These are phyloP conservation scores for Beta macrorhiza DNA, from an alignment of 179 eudicot species.

Conservation along the genomic window DNA sequence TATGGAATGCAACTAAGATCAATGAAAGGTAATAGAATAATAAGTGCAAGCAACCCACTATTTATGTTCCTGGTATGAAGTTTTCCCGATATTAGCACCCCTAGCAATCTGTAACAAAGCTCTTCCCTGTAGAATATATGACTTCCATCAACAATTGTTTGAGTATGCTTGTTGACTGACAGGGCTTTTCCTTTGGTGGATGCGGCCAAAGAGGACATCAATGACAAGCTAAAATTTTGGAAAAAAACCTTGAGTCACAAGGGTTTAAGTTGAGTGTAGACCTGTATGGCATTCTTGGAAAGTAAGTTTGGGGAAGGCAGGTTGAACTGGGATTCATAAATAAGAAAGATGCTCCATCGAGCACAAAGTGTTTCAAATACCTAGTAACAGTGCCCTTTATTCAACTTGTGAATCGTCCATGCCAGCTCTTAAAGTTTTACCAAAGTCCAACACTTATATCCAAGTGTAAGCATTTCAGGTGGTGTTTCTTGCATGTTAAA, in stretches of 20 bases:
- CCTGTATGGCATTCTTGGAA: no score
- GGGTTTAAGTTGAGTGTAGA: no score
- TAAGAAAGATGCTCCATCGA: not conserved
- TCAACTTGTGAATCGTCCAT: not conserved
- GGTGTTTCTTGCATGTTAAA: not conserved
- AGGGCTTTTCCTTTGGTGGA: not conserved
- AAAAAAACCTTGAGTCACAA: no score
- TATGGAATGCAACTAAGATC: not conserved
- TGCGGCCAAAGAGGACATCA: not conserved
- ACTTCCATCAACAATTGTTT: not conserved
- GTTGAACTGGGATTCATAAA: not conserved
- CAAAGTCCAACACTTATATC: not conserved
- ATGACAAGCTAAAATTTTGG: not conserved
- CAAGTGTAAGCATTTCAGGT: not conserved
- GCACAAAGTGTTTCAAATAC: not conserved
- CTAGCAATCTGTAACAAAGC: not conserved
- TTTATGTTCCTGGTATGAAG: not conserved
- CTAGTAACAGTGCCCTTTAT: not conserved
- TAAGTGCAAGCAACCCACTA: not conserved
- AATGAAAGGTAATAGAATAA: not conserved
- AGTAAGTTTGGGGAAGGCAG: no score
- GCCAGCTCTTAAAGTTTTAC: not conserved
- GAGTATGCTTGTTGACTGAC: not conserved
- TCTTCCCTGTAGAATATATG: no score
- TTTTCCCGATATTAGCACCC: not conserved